Evolutionary conservation across 164 flowering plant species (phyloP), one percentile per base, ranked within the genome.

Genomic region (Dillenia turbinata): DNA sequence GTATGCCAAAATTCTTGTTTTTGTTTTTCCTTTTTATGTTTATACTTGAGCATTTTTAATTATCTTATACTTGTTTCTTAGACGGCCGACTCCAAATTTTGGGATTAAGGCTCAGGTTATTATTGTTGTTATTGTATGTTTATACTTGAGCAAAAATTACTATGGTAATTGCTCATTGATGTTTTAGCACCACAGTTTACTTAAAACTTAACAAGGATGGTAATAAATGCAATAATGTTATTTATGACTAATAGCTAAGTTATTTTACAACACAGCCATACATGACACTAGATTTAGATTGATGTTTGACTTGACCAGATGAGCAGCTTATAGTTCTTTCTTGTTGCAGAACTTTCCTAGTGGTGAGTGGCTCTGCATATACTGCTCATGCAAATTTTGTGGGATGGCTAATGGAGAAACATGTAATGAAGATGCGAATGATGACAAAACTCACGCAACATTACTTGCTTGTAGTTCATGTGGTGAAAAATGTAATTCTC

Each of bases 301-400:
- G 22, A 19, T 19, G 22, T 19, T 19, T 19, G 1, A 19, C 19
- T 51, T n/a, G 45, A n/a, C n/a, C 8, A 44, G 15, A 54, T 44
- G 14, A 56, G 9, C 10, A 24, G 52, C 54, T 48, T 52, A 57
- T 52, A 49, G 63, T 52, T 65, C 55, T n/a, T 15, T 60, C 10
- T 60, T 40, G 7, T 63, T 74, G 76, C 84, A 85, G 87, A 68
- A 67, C 44, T 71, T 85, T 40, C 92, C 92, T 56, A 66, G 84
- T 9, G 89, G 92, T 59, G 79, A 77, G 24, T 87, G 92, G 92
- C 66, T 74, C 61, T 87, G 92, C 60, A 51, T 71, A 10, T 78
- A 81, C 61, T 87, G 92, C 75, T 64, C 83, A 11, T 87, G 92
- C 85, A 83, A 83, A 66, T 75, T 78, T 59, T 87, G 92, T 71